Evolutionary conservation across 1,284 basidiomycete genomes (phyloP).

Genomic region (Pisolithus thermaeus): DNA sequence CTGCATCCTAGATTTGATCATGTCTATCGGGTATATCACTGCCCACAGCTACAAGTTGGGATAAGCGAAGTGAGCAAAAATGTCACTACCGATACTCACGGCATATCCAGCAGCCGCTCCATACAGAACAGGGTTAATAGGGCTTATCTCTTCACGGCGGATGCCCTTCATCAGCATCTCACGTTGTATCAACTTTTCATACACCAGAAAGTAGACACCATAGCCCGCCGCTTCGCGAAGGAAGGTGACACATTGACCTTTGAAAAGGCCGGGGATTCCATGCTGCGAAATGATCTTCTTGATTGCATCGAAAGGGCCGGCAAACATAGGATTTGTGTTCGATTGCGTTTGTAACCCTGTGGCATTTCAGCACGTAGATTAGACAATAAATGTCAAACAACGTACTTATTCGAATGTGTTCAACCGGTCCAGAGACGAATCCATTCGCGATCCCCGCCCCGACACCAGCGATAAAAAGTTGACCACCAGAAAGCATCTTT

Average conservation of each 20-base stretch:
- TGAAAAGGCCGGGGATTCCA: constrained; percentile 85
- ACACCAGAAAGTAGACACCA: constrained; percentile 87
- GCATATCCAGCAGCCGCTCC: constrained; percentile 85
- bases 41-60: constrained; percentile 59
- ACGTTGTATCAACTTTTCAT: constrained; percentile 88
- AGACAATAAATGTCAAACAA: constrained; percentile 12
- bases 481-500: constrained; percentile 49
- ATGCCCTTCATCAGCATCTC: constrained; percentile 72
- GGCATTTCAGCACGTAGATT: constrained; percentile 6
- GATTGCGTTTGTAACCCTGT: constrained; percentile 86
- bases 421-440: constrained; percentile 91
- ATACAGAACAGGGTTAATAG: constrained; percentile 74
- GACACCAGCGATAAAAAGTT: constrained; percentile 78
- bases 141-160: constrained; percentile 68
- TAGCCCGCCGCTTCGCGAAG: constrained; percentile 83
- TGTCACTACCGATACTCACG: constrained; percentile 38
- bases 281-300: constrained; percentile 70
- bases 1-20: constrained; percentile 94
- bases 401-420: constrained; percentile 95
- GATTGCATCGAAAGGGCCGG: constrained; percentile 83
- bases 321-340: constrained; percentile 63
- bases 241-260: constrained; percentile 89
- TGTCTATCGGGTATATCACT: constrained; percentile 88
- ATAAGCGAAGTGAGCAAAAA: constrained; percentile 2
- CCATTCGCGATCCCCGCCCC: constrained; percentile 88